Evolutionary conservation across 2,329 filamentous ascomycete species (phyloP), one percentile per base, ranked within the genome.

Genomic region (Fusarium albidum): DNA sequence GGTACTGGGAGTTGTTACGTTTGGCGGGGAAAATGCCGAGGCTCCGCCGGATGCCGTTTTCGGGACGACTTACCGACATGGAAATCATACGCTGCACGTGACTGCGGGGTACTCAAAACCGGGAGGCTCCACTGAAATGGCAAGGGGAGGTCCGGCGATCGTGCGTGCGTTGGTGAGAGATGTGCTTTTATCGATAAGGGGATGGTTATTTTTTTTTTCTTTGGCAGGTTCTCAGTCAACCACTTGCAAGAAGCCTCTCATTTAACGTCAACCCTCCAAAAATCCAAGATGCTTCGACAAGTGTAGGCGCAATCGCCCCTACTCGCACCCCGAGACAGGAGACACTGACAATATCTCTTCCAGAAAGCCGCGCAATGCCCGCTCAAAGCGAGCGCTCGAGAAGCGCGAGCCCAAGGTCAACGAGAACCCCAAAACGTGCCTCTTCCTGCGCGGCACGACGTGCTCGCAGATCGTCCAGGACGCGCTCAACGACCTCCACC

Each of bases 381-480:
- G 95, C 80, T 95, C 92, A 52, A 96, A 96, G 82, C 89, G 95
- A 67, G 93, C 91, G 61, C 87, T 98, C 71, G 95, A 96, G 73
- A 94, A 96, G 77, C 90, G 91, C 69, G 93, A 91, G 69, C 91
- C 95, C 52, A 96, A 97, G 75, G 80, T 86, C 64, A 79, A 90
- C 75, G 95, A 99, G 78, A 95, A 96, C 75, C 86, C 92, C 57
- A 97, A 96, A 77, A 90, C 84, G 27, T 90, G 91, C 55, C 88
- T 99, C 64, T 90, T 99, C 74, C 86, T 99, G 59, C 89, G 92
- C 60, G 94, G 93, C 68, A 92, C 90, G 44, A 89, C 86, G 72
- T 94, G 91, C 72, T 94, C 91, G 38, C 87, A 94, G 68, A 79
- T 95, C 41, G 81, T 92, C 51, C 88, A 96, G 75, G 88, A 94